A percentile compares a stretch with the other conserved stretches of the same genome.
Conservation (phyloP, 768 basidiomycete species). For the Dacryopinax primogenitus region DNA sequence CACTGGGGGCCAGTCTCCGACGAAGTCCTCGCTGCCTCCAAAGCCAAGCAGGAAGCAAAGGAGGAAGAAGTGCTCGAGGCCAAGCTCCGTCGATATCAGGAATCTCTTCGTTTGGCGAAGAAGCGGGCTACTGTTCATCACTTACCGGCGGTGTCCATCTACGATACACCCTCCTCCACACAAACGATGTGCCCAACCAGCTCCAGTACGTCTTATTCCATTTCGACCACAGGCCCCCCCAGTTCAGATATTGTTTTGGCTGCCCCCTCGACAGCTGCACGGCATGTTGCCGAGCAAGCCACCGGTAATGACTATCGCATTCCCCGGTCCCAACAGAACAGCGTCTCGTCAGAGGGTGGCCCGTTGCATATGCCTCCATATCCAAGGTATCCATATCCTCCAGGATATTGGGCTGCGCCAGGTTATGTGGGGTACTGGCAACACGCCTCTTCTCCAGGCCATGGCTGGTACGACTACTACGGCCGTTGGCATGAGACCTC, state of each 20-base stretch:
- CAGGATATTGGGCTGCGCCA: background rate
- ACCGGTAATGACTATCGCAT: too few relatives aligned
- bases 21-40: background rate
- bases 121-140: background rate
- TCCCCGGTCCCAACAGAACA: too few relatives aligned
- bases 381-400: background rate
- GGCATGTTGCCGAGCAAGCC: too few relatives aligned
- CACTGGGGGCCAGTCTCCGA: background rate
- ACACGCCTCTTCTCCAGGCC: background rate
- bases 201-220: too few relatives aligned
- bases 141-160: background rate
- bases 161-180: too few relatives aligned
- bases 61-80: background rate
- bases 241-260: too few relatives aligned
- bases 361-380: background rate
- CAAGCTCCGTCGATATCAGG: background rate
- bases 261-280: too few relatives aligned
- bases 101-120: background rate
- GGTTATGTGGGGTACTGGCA: background rate
- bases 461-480: slow-evolving; percentile 1
- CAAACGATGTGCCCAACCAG: too few relatives aligned
- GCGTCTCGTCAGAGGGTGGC: too few relatives aligned
- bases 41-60: slow-evolving; percentile 3
- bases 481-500: background rate
- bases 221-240: too few relatives aligned